Evolutionary conservation across 225 moss, liverwort and hornwort species (phyloP).

Genomic region (Bryum argenteum): DNA sequence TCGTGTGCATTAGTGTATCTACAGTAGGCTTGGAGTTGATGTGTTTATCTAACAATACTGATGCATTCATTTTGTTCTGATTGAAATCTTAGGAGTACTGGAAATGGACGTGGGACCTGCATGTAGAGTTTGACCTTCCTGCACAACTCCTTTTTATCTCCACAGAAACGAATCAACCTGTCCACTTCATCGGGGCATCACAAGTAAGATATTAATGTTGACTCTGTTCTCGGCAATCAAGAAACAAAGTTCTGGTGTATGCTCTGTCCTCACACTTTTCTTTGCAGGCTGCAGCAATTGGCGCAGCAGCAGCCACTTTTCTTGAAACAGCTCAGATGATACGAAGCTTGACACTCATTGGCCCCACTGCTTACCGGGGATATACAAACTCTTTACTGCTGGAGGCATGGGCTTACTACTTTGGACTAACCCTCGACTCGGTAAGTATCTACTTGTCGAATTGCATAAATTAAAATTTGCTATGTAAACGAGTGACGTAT

Average conservation of each 20-base stretch:
- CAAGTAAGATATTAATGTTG: slow-evolving; percentile 45
- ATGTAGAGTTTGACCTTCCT: slow-evolving; percentile 61
- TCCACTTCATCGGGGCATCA: slow-evolving; percentile 68
- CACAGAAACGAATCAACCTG: slow-evolving; percentile 28
- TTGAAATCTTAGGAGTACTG: slow-evolving; percentile 58
- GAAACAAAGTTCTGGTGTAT: not conserved
- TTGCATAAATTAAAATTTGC: not conserved
- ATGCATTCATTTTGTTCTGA: not conserved
- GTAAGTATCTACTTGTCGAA: slow-evolving; percentile 32
- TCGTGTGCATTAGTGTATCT: too few relatives aligned
- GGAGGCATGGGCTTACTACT: slow-evolving; percentile 63
- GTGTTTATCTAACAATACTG: too few relatives aligned
- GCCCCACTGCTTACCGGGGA: slow-evolving; percentile 60
- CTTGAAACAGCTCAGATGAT: slow-evolving; percentile 39
- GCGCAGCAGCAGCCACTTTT: slow-evolving; percentile 60
- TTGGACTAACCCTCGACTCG: slow-evolving; percentile 46
- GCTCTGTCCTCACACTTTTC: not conserved
- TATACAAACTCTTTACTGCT: slow-evolving; percentile 48
- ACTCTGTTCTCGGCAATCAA: not conserved
- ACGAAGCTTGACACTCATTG: slow-evolving; percentile 68
- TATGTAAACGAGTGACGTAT: not conserved
- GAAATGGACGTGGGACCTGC: slow-evolving; percentile 84
- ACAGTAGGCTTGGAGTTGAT: not conserved
- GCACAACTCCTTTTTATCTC: slow-evolving; percentile 46
- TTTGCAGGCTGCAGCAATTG: slow-evolving; percentile 63